Conservation (phyloP, 805 yeast species). For the Ogataea minuta region DNA sequence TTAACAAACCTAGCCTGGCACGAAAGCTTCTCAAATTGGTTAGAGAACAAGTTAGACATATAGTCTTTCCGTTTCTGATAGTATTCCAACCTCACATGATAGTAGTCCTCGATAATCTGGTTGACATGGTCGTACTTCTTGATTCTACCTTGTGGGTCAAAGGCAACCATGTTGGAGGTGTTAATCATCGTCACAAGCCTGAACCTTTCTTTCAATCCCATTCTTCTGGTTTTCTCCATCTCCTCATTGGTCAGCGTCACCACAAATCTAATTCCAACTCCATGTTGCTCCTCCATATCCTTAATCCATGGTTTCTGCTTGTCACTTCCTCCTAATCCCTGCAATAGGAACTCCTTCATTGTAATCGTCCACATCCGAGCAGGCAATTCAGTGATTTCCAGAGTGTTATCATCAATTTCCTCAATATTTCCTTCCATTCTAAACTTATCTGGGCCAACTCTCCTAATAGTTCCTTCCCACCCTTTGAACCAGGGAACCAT, state of each 20-base stretch:
- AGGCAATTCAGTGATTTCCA: constrained; percentile 92
- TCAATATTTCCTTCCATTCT: constrained; percentile 78
- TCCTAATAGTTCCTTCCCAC: constrained; percentile 83
- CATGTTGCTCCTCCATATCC: constrained; percentile 94
- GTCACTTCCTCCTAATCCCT: constrained; percentile 74
- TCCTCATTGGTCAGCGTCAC: constrained; percentile 74
- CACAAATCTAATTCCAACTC: constrained; percentile 73
- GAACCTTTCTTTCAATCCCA: constrained; percentile 84
- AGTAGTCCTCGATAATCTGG: constrained; percentile 82
- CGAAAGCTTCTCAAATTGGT: constrained; percentile 69
- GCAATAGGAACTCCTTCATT: constrained; percentile 78
- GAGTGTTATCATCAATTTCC: constrained; percentile 70
- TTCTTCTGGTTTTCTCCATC: constrained; percentile 71
- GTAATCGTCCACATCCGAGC: constrained; percentile 89
- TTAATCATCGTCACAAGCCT: constrained; percentile 67
- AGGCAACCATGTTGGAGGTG: constrained; percentile 90
- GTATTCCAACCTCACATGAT: constrained; percentile 79
- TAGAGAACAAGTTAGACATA: constrained; percentile 63
- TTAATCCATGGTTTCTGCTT: constrained; percentile 82
- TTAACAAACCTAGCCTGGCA: constrained; percentile 91
- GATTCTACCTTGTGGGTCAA: constrained; percentile 85
- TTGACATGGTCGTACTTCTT: constrained; percentile 73
- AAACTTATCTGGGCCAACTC: constrained; percentile 62
- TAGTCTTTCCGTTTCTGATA: constrained; percentile 90
- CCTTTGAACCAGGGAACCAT: constrained; percentile 95